These are phyloP conservation scores for Neurospora sp. DNA, from an alignment of 495 filamentous ascomycete genomes.

Conservation along the genomic window DNA sequence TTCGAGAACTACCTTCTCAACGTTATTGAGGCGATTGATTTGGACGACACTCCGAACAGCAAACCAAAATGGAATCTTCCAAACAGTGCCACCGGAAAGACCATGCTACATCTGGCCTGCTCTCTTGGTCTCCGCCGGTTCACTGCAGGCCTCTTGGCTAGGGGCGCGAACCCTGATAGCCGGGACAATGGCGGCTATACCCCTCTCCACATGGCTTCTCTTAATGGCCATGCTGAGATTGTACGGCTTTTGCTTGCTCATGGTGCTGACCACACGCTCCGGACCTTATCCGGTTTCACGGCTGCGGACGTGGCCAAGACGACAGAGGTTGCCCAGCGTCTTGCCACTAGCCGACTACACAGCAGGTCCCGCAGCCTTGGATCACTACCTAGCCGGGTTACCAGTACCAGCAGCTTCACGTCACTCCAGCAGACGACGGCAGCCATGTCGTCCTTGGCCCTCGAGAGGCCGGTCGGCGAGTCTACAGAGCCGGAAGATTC, in stretches of 20 bases:
- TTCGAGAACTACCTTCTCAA: slow-evolving; percentile 65
- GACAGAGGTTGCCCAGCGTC: slow-evolving; percentile 43
- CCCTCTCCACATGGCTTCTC: slow-evolving; percentile 74
- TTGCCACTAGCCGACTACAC: slow-evolving; percentile 45
- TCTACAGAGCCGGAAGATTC: slow-evolving; percentile 27
- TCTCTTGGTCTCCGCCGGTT: slow-evolving; percentile 67
- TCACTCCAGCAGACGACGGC: slow-evolving; percentile 39
- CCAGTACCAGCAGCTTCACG: slow-evolving; percentile 54
- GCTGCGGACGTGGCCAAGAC: slow-evolving; percentile 64
- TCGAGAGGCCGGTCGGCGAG: slow-evolving; percentile 28
- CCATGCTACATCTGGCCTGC: slow-evolving; percentile 73
- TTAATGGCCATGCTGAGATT: slow-evolving; percentile 66
- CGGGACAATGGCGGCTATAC: slow-evolving; percentile 76
- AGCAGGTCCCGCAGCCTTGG: slow-evolving; percentile 44
- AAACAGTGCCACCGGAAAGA: slow-evolving; percentile 54
- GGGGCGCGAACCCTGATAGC: slow-evolving; percentile 66
- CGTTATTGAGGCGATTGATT: slow-evolving; percentile 66
- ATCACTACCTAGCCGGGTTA: slow-evolving; percentile 46
- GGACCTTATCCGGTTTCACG: slow-evolving; percentile 61
- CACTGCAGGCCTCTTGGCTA: slow-evolving; percentile 67
- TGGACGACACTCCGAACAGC: slow-evolving; percentile 56
- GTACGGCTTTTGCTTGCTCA: slow-evolving; percentile 62
- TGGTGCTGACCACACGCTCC: slow-evolving; percentile 60
- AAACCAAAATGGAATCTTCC: slow-evolving; percentile 54
- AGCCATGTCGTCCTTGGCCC: slow-evolving; percentile 14